These are phyloP conservation scores for Pythium inflatum DNA, from an alignment of 352 stramenopile species.

Conservation along the genomic window DNA sequence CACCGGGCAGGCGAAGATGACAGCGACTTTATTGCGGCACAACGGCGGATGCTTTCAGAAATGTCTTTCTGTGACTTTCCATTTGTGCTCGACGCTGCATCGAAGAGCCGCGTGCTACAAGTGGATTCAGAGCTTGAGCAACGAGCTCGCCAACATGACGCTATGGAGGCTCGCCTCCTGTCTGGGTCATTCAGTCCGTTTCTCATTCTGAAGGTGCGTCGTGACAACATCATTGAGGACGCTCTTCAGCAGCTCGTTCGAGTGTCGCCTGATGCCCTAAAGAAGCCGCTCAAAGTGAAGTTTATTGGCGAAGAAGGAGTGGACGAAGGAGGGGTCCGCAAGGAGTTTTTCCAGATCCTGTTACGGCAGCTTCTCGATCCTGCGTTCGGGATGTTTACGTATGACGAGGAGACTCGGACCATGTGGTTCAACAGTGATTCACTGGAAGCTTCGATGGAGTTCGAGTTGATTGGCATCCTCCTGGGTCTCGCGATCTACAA, in stretches of 20 bases:
- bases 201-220: constrained; percentile 65
- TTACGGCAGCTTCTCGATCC: constrained; percentile 75
- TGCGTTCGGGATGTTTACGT: constrained; percentile 80
- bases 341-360: constrained; percentile 87
- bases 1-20: constrained; percentile 27
- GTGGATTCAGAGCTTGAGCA: constrained; percentile 81
- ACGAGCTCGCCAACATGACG: constrained; percentile 58
- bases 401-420: constrained; percentile 68
- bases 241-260: constrained; percentile 72
- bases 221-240: constrained; percentile 80
- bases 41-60: constrained; percentile 68
- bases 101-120: constrained; percentile 78
- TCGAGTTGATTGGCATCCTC: constrained; percentile 84
- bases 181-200: constrained; percentile 52
- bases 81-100: constrained; percentile 78
- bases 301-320: constrained; percentile 85
- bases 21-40: constrained; percentile 24
- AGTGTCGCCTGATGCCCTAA: constrained; percentile 61
- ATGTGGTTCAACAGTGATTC: constrained; percentile 87
- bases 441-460: constrained; percentile 82
- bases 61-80: constrained; percentile 84
- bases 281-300: constrained; percentile 84
- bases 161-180: constrained; percentile 45
- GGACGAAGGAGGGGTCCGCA: constrained; percentile 79
- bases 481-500: constrained; percentile 87